These are phyloP conservation scores for Pseudogymnoascus sp. DNA, from an alignment of 2,329 filamentous ascomycete species.

Conservation along the genomic window DNA sequence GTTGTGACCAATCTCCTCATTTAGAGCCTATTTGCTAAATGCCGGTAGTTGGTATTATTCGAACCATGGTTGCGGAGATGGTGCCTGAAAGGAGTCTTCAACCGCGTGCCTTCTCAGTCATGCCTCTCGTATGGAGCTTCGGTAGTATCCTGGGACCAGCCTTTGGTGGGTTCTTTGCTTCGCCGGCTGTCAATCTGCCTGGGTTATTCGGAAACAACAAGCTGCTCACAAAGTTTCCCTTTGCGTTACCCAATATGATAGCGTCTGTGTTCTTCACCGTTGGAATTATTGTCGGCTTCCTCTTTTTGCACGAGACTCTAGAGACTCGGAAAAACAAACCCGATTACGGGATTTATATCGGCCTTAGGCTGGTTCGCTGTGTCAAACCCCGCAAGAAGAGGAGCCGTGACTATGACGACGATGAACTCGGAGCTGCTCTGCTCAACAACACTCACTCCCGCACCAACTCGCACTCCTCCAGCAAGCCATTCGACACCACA, in stretches of 20 bases:
- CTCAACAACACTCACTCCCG: constrained; percentile 33
- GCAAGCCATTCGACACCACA: constrained; percentile 17
- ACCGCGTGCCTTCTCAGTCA: constrained; percentile 81
- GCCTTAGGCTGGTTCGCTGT: constrained; percentile 50
- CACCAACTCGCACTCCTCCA: constrained; percentile 19
- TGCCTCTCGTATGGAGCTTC: constrained; percentile 85
- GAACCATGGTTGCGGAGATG: constrained; percentile 89
- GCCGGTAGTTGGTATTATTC: constrained; percentile 67
- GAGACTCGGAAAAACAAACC: constrained; percentile 56
- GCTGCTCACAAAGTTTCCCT: constrained; percentile 72
- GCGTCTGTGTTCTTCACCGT: constrained; percentile 68
- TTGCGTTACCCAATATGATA: constrained; percentile 74
- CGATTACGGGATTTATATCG: constrained; percentile 71
- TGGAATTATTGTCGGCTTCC: constrained; percentile 61
- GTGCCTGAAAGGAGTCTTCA: constrained; percentile 81
- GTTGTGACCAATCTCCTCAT: constrained; percentile 18
- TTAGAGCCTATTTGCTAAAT: constrained; percentile 17
- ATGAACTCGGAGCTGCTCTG: constrained; percentile 49
- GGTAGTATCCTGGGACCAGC: constrained; percentile 82
- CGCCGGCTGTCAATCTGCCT: constrained; percentile 69
- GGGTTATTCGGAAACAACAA: constrained; percentile 55
- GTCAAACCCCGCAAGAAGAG: constrained; percentile 15
- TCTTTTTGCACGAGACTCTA: constrained; percentile 84
- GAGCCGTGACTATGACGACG: constrained; percentile 37
- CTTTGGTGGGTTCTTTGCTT: constrained; percentile 79